A percentile compares a stretch with the other conserved stretches of the same genome.
Evolutionary conservation across 768 basidiomycete species (phyloP).

Genomic region (Lentinula sp.): DNA sequence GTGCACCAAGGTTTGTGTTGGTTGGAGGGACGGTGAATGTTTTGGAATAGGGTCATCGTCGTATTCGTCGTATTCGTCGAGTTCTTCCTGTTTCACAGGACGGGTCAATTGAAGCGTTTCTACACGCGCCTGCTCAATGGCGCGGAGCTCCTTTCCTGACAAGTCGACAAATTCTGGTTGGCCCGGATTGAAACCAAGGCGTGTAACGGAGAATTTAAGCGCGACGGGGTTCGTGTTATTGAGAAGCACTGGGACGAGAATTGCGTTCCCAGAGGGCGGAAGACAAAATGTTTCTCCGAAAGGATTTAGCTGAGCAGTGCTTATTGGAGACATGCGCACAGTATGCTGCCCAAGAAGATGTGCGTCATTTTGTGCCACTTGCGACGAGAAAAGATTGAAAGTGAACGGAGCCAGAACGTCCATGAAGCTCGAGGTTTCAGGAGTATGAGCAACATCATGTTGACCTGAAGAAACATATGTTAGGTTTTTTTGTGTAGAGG

Average conservation of each 20-base stretch:
- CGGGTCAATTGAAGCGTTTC: conserved; percentile 44
- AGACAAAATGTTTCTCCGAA: conserved; percentile 70
- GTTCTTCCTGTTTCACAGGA: conserved; percentile 25
- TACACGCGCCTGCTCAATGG: conserved; percentile 54
- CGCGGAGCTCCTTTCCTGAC: conserved; percentile 56
- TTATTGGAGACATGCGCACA: conserved; percentile 88
- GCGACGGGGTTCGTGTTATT: conserved; percentile 81
- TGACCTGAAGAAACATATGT: conserved; percentile 16
- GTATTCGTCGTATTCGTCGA: conserved; percentile 60
- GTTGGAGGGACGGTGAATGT: conserved; percentile 48
- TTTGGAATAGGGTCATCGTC: conserved; percentile 44
- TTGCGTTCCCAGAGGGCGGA: conserved; percentile 39
- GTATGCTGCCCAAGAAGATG: conserved; percentile 85
- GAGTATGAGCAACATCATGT: conserved; percentile 32
- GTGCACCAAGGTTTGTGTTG: conserved; percentile 68
- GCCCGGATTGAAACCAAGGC: conserved; percentile 45
- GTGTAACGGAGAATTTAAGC: conserved; percentile 68
- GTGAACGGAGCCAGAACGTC: conserved; percentile 43
- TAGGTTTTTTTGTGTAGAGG: not conserved
- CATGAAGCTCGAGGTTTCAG: conserved; percentile 40
- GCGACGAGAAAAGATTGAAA: conserved; percentile 42
- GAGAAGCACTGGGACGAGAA: conserved; percentile 78
- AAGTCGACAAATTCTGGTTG: conserved; percentile 50
- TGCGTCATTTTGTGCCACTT: conserved; percentile 35
- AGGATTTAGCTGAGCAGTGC: conserved; percentile 88